Evolutionary conservation across 495 filamentous ascomycete genomes (phyloP).

Genomic region (Aspergillus taichungensis): DNA sequence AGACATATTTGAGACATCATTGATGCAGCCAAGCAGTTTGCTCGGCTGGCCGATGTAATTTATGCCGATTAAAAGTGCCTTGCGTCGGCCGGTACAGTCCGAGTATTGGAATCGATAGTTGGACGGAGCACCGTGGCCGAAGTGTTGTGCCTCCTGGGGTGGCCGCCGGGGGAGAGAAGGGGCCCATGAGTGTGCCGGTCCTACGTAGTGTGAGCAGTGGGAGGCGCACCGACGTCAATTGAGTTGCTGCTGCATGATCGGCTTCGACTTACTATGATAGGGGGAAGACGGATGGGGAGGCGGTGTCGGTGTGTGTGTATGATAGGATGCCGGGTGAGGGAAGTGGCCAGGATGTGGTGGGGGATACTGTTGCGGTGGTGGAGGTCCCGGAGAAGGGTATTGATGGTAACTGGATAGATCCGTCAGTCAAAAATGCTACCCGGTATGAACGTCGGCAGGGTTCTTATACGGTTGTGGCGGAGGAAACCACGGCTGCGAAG

Average conservation of each 20-base stretch:
- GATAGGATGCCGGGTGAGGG: slow-evolving; percentile 11
- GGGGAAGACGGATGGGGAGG: slow-evolving; percentile 10
- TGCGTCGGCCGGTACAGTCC: slow-evolving; percentile 77
- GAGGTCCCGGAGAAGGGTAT: slow-evolving; percentile 2
- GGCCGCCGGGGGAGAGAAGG: slow-evolving; percentile 28
- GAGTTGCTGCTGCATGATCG: no score
- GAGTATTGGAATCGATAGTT: slow-evolving; percentile 85
- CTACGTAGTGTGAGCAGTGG: neutral
- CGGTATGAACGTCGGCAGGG: neutral
- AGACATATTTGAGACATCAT: slow-evolving; percentile 97
- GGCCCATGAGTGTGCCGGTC: slow-evolving; percentile 10
- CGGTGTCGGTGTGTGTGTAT: slow-evolving; percentile 8
- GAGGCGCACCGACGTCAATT: neutral
- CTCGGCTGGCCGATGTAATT: slow-evolving; percentile 93
- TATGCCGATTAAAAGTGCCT: slow-evolving; percentile 91
- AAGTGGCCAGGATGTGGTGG: slow-evolving; percentile 5
- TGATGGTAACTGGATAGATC: neutral
- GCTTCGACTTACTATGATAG: slow-evolving; percentile 9
- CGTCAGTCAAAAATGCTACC: neutral
- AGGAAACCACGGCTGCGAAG: slow-evolving; percentile 11
- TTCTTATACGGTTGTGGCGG: slow-evolving; percentile 14
- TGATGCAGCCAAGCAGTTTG: slow-evolving; percentile 87
- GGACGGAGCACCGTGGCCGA: slow-evolving; percentile 69
- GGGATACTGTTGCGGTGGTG: slow-evolving; percentile 12
- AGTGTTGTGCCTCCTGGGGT: slow-evolving; percentile 40